Evolutionary conservation across 129 eudicot genomes (phyloP).

Genomic region (Ambrosia trifida): DNA sequence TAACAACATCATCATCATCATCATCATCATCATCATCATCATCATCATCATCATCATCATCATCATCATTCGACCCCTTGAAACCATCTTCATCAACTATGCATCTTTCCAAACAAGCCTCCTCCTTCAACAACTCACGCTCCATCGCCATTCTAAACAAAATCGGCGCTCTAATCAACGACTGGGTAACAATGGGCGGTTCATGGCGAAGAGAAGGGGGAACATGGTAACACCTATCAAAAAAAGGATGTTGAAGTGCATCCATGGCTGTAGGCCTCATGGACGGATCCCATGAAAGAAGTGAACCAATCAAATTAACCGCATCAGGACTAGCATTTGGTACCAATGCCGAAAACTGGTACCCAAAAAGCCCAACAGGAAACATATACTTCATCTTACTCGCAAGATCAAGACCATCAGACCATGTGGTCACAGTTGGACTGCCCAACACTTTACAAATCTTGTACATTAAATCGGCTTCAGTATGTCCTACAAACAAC

Average conservation of each 20-base stretch:
- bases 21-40: not conserved
- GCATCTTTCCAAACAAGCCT: not conserved
- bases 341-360: conserved; percentile 4
- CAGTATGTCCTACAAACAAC: conserved; percentile 14
- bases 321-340: conserved; percentile 23
- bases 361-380: conserved; percentile 15
- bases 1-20: not conserved
- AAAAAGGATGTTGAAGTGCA: conserved; percentile 28
- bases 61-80: not conserved
- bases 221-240: conserved; percentile 5
- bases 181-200: not conserved
- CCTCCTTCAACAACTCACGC: not conserved
- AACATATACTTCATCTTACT: not conserved
- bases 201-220: not conserved
- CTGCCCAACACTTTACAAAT: conserved; percentile 22
- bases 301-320: conserved; percentile 13
- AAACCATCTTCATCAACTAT: not conserved
- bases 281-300: conserved; percentile 24
- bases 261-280: conserved; percentile 24
- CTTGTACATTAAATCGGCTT: not conserved
- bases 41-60: not conserved
- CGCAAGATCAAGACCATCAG: conserved; percentile 1
- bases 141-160: not conserved
- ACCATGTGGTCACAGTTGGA: conserved; percentile 7
- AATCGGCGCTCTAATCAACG: not conserved